Base-by-base conservation (phyloP, 768 basidiomycete genomes). In the Cystofilobasidium ferigula region DNA sequence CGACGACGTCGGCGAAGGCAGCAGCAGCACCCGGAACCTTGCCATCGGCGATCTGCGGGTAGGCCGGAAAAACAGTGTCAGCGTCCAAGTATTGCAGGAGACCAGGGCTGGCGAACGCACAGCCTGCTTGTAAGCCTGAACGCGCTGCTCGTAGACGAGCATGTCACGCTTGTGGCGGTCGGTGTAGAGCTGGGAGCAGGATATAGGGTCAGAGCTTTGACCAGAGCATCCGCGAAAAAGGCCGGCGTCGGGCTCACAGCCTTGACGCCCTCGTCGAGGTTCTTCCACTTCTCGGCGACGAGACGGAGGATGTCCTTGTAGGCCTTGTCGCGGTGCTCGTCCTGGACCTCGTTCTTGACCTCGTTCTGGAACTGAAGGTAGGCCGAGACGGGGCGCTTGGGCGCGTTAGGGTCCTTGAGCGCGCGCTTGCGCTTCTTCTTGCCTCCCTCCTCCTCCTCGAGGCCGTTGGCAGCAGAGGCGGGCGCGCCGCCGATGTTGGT, bases 291-390 rank as follows among this genome's bases (percentile, higher is more conserved):
- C 64, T 83, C 82, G 20, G 86, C 80, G 69, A 95, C 88, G 70
- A 86, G 73, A 38, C 74, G 73, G 71, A 95, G 77, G 42, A 95
- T 77, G 63, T 93, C 90, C 43, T 81, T 74, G 73, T 95, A 85
- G 42, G 81, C 76, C 65, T 90, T 75, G 12, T 78, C 76, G 13
- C 88, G 86, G 74, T 87, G 77, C 70, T 80, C 76, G 43, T 80
- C 79, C 78, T 86, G 85, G 71, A 93, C 80, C 64, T 83, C 80
- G 67, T 82, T 82, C 74, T 91, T 86, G 62, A 91, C 81, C 18
- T 88, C 87, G 74, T 94, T 95, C 78, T 97, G 94, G 81, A 87
- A 98, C 71, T 93, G 79, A 72, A 98, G 83, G 78, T 94, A 98
- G 24, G 91, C 90, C 9, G 88, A 88, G 18, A 90, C 82, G 32